Evolutionary conservation across 176 grass and related monocot genomes (phyloP).

Genomic region (Dactylis glomerata): DNA sequence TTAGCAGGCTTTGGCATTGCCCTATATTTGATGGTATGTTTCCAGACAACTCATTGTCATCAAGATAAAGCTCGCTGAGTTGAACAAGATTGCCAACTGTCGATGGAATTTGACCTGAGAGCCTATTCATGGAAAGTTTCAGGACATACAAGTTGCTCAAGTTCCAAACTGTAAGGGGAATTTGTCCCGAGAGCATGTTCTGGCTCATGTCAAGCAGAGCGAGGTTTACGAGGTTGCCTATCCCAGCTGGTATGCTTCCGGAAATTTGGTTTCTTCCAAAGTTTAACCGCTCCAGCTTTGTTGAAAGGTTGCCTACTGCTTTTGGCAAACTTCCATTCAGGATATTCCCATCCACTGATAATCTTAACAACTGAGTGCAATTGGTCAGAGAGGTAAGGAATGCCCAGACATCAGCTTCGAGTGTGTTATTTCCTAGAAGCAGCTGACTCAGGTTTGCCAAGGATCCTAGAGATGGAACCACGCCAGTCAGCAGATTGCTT

Average conservation of each 20-base stretch:
- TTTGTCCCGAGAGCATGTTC: slow-evolving; percentile 51
- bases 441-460: not conserved
- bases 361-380: not conserved
- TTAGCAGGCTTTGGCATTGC: not conserved
- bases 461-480: slow-evolving; percentile 8
- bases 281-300: not conserved
- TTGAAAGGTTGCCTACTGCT: slow-evolving; percentile 26
- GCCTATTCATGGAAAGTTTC: slow-evolving; percentile 35
- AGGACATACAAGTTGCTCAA: slow-evolving; percentile 29
- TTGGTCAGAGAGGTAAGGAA: slow-evolving; percentile 32
- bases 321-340: slow-evolving; percentile 32
- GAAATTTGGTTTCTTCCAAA: slow-evolving; percentile 31
- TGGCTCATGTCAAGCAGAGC: slow-evolving; percentile 27
- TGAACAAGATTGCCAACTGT: slow-evolving; percentile 35
- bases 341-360: not conserved
- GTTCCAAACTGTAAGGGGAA: slow-evolving; percentile 46
- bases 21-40: slow-evolving; percentile 37
- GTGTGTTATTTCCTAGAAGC: not conserved
- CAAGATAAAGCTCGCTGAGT: slow-evolving; percentile 34
- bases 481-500: not conserved
- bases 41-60: slow-evolving; percentile 38
- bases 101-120: slow-evolving; percentile 48
- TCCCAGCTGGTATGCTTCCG: slow-evolving; percentile 26
- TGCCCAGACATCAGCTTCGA: not conserved
- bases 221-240: slow-evolving; percentile 42